Percentiles rank a stretch among this genome's conserved stretches.
Conservation (phyloP, 768 basidiomycete genomes). For the Boletus rubroflammeus region DNA sequence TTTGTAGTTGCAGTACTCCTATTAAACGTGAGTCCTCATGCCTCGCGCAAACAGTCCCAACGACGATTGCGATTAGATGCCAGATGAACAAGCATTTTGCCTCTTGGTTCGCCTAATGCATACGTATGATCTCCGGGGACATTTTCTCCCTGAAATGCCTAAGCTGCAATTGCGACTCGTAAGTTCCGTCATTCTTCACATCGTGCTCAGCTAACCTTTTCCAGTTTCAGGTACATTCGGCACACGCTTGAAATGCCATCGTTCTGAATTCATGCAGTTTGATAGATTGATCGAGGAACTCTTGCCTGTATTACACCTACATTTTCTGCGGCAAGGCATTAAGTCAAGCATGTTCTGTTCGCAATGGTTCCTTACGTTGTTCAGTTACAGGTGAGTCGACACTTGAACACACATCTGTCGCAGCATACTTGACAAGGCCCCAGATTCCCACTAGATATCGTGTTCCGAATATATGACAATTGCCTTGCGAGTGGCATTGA, state of each 20-base stretch:
- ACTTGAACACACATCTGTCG: background rate
- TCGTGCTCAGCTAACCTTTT: background rate
- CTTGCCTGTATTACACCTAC: constrained; percentile 87
- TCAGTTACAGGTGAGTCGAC: constrained; percentile 77
- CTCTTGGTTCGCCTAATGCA: constrained; percentile 93
- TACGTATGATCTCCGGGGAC: constrained; percentile 92
- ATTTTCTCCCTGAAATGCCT: constrained; percentile 99
- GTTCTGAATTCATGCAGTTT: constrained; percentile 52
- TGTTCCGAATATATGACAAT: constrained; percentile 95
- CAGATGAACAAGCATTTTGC: constrained; percentile 98
- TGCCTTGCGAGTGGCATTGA: constrained; percentile 96
- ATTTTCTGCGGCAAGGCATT: constrained; percentile 89
- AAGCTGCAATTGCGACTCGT: constrained; percentile 90
- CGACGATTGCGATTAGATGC: constrained; percentile 66
- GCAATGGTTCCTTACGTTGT: constrained; percentile 98
- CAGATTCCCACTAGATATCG: constrained; percentile 92
- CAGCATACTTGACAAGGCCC: background rate
- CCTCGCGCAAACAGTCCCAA: background rate
- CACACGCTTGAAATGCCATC: constrained; percentile 2
- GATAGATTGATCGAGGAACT: constrained; percentile 92
- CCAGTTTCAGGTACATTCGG: constrained; percentile 56
- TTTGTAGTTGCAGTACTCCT: constrained; percentile 94
- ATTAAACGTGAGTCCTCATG: constrained; percentile 63
- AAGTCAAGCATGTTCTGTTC: constrained; percentile 99
- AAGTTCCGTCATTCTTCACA: constrained; percentile 24